Conservation (phyloP, 108 stramenopile genomes). For the Discostella pseudostelligera region DNA sequence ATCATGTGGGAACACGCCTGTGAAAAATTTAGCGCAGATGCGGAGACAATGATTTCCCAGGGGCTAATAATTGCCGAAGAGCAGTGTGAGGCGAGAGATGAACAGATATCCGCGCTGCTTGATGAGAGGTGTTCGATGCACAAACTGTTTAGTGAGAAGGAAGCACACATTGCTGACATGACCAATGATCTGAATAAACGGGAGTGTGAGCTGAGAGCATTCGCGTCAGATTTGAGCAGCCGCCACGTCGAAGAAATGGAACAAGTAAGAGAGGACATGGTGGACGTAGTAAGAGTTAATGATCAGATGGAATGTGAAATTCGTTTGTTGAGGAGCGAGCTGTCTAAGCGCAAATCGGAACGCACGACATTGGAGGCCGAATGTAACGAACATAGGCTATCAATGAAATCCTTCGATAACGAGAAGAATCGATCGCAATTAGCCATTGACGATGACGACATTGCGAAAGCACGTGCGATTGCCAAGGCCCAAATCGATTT, state of each 20-base stretch:
- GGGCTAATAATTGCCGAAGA: constrained; percentile 10
- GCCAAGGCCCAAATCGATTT: constrained; percentile 82
- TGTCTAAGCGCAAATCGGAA: constrained; percentile 5
- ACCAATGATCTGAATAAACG: constrained; percentile 3
- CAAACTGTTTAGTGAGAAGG: constrained; percentile 16
- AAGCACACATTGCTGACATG: background rate
- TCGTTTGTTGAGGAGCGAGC: constrained; percentile 9
- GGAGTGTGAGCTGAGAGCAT: constrained; percentile 4
- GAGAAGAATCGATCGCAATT: constrained; percentile 11
- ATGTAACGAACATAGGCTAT: constrained; percentile 5
- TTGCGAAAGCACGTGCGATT: constrained; percentile 74
- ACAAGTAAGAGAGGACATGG: background rate
- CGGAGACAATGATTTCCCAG: constrained; percentile 5
- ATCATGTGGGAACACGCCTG: constrained; percentile 21
- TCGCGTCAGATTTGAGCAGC: constrained; percentile 7
- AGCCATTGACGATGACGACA: constrained; percentile 24
- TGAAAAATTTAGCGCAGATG: constrained; percentile 5
- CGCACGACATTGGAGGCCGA: constrained; percentile 8
- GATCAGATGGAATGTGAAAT: constrained; percentile 12
- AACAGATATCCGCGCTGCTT: constrained; percentile 11
- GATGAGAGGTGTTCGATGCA: constrained; percentile 12
- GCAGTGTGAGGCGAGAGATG: constrained; percentile 22
- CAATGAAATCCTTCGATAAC: background rate
- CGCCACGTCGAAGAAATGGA: constrained; percentile 14
- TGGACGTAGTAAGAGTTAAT: constrained; percentile 3